These are phyloP conservation scores for Chaetomium olivaceum DNA, from an alignment of 2,329 filamentous ascomycete species.

Conservation along the genomic window DNA sequence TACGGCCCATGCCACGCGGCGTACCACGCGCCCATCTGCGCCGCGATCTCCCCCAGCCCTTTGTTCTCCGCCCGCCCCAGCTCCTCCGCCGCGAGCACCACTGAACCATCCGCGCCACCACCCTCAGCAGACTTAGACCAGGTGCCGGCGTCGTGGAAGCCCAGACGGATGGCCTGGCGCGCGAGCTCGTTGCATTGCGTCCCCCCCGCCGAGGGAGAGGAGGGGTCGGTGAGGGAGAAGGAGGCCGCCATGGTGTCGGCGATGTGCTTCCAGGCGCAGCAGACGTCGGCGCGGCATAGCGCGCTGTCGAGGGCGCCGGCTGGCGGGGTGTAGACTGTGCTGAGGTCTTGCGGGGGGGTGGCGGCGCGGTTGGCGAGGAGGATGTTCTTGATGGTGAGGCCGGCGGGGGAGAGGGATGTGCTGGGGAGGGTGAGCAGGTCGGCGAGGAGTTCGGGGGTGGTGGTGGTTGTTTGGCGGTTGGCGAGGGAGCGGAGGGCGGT, in stretches of 20 bases:
- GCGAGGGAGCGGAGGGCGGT: background rate
- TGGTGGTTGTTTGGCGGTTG: background rate
- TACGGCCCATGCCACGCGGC: background rate
- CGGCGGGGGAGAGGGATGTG: background rate
- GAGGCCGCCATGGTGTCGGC: conserved; percentile 18
- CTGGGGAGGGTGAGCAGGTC: conserved; percentile 6
- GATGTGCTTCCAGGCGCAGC: conserved; percentile 21
- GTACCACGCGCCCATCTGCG: conserved; percentile 11
- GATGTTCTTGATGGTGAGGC: conserved; percentile 16
- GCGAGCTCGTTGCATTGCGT: conserved; percentile 20
- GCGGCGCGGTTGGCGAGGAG: conserved; percentile 3
- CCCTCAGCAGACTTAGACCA: conserved; percentile 6
- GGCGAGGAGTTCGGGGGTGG: background rate
- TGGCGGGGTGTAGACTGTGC: background rate
- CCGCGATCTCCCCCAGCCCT: conserved; percentile 2
- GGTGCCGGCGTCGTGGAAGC: conserved; percentile 24
- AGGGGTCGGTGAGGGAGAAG: background rate
- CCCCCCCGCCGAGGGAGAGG: background rate
- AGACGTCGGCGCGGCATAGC: conserved; percentile 11
- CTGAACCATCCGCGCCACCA: conserved; percentile 21
- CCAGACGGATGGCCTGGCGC: conserved; percentile 21
- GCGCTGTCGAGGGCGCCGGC: conserved; percentile 1
- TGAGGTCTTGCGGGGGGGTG: conserved; percentile 1
- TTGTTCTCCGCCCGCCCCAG: conserved; percentile 15
- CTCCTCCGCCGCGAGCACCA: conserved; percentile 15